phyloP scores from a whole-genome alignment of 768 basidiomycete species.

The Rhodotorula diobovata region DNA sequence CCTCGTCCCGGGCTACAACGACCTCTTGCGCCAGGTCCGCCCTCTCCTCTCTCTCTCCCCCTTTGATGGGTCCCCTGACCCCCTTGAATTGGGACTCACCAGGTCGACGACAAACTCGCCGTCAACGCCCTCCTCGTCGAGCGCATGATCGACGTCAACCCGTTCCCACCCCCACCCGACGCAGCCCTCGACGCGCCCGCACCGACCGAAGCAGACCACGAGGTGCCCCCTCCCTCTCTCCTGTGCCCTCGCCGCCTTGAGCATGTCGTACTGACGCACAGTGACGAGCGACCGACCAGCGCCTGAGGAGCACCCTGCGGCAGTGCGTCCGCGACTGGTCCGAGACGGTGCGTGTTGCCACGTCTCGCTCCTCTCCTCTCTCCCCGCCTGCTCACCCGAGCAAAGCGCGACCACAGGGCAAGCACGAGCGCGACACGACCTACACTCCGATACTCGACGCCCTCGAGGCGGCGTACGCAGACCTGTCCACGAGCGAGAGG shows the following conservation, averaged over 20 bases:
- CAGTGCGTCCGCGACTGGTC: conserved; percentile 95
- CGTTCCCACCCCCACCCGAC: conserved; percentile 13
- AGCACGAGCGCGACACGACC: conserved; percentile 66
- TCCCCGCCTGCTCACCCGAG: neutral
- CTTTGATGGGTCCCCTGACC: too few relatives aligned
- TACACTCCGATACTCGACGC: conserved; percentile 79
- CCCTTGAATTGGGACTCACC: neutral
- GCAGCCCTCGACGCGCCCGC: conserved; percentile 19
- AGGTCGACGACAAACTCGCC: conserved; percentile 25
- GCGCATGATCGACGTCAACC: conserved; percentile 16
- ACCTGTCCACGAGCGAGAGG: conserved; percentile 60
- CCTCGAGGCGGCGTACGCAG: conserved; percentile 60
- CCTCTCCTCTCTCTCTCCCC: neutral
- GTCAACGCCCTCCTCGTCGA: conserved; percentile 19
- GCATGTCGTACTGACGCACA: neutral
- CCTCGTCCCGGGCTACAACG: conserved; percentile 50
- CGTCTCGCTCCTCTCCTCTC: neutral
- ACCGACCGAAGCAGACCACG: conserved; percentile 33
- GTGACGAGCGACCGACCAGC: conserved; percentile 55
- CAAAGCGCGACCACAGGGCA: conserved; percentile 57
- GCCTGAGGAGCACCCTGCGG: conserved; percentile 82
- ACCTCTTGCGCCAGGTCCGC: conserved; percentile 5
- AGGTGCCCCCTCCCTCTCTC: conserved; percentile 3
- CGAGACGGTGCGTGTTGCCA: conserved; percentile 57
- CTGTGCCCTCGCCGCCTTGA: neutral